Percentiles rank a stretch among this genome's conserved stretches.
phyloP scores from a whole-genome alignment of 176 grass and related monocot genomes.

The Eleusine indica region DNA sequence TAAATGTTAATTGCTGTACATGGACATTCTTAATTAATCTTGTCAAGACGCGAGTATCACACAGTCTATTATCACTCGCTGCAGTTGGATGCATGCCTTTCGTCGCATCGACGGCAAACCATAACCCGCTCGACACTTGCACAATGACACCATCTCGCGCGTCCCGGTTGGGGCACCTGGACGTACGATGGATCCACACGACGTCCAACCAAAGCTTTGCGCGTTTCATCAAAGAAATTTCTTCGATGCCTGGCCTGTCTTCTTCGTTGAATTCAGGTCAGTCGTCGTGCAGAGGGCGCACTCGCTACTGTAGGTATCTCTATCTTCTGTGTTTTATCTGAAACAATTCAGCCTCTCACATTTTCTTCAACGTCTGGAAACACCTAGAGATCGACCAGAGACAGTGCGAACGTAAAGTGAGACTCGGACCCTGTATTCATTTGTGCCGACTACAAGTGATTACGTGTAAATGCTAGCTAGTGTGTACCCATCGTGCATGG shows the following conservation, averaged over 20 bases:
- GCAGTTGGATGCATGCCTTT: background rate
- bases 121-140: background rate
- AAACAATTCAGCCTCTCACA: background rate
- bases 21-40: slow-evolving; percentile 8
- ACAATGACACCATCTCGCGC: background rate
- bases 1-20: background rate
- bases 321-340: background rate
- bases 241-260: background rate
- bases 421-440: background rate
- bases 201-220: background rate
- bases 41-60: background rate
- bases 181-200: background rate
- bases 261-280: background rate
- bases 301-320: background rate
- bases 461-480: background rate
- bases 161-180: no score
- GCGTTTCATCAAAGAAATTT: background rate
- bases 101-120: background rate
- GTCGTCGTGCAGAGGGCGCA: background rate
- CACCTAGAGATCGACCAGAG: background rate
- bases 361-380: background rate
- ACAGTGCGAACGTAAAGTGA: background rate
- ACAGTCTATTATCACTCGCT: background rate
- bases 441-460: slow-evolving; percentile 15
- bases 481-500: background rate